Evolutionary conservation across 2,329 filamentous ascomycete species (phyloP).

Genomic region (Exserohilum rostratum): DNA sequence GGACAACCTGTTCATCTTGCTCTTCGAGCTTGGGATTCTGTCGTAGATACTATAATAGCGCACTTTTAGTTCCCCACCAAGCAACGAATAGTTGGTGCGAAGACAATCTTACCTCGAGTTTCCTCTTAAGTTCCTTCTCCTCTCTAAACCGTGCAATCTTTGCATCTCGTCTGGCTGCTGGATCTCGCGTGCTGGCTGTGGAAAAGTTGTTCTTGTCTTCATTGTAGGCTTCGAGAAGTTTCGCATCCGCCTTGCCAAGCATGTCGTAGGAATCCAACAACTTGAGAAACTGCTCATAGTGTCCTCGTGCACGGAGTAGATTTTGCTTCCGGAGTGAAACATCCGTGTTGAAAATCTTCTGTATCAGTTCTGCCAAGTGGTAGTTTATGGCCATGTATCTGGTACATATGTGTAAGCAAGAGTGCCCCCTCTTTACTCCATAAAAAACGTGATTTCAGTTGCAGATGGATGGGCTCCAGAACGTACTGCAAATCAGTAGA

Average conservation of each 20-base stretch:
- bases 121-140: conserved; percentile 84
- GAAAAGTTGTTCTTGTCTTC: conserved; percentile 76
- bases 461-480: background rate
- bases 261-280: conserved; percentile 80
- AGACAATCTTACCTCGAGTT: conserved; percentile 66
- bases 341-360: conserved; percentile 67
- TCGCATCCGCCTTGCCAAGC: conserved; percentile 67
- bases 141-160: conserved; percentile 87
- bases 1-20: conserved; percentile 83
- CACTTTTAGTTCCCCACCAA: conserved; percentile 26
- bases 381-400: conserved; percentile 79
- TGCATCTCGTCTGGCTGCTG: conserved; percentile 73
- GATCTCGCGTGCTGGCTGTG: conserved; percentile 69
- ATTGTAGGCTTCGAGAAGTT: conserved; percentile 73
- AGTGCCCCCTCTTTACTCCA: background rate
- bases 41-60: conserved; percentile 58
- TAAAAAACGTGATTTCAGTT: background rate
- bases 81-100: conserved; percentile 3
- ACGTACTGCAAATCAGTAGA: conserved; percentile 79
- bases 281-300: conserved; percentile 80
- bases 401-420: conserved; percentile 12
- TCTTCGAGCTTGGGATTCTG: conserved; percentile 66
- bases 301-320: conserved; percentile 67
- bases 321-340: conserved; percentile 59
- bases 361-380: conserved; percentile 78